These are phyloP conservation scores for Blepharisma undulans DNA, from an alignment of 169 alveolate genomes.

Conservation along the genomic window DNA sequence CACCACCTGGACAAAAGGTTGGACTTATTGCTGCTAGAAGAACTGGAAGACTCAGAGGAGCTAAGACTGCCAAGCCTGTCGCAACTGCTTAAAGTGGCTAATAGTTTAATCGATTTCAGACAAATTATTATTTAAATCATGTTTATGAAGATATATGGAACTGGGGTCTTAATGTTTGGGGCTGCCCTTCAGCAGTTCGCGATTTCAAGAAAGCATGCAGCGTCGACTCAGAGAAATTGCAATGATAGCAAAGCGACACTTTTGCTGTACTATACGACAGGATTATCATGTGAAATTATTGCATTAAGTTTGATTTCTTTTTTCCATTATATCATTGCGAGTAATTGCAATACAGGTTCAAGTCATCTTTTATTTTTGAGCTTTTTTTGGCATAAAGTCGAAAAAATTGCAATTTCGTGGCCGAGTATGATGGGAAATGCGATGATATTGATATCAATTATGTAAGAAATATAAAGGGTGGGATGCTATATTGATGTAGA, in stretches of 20 bases:
- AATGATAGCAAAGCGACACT: conserved; percentile 1
- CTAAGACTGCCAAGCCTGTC: not conserved
- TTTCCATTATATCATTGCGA: not conserved
- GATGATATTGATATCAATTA: not conserved
- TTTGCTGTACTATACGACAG: conserved; percentile 21
- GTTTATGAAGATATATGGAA: not conserved
- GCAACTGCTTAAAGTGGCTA: not conserved
- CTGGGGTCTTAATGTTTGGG: not conserved
- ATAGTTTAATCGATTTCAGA: not conserved
- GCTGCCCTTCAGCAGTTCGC: conserved; percentile 8
- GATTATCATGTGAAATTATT: not conserved
- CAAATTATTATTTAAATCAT: not conserved
- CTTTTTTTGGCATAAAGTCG: not conserved
- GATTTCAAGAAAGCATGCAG: not conserved
- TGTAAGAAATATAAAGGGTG: not conserved
- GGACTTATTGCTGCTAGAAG: conserved; percentile 99
- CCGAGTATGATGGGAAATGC: not conserved
- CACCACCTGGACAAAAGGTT: conserved; percentile 97
- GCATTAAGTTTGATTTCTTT: not conserved
- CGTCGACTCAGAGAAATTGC: not conserved
- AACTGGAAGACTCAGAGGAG: conserved; percentile 98
- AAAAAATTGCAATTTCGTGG: not conserved
- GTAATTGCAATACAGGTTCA: not conserved
- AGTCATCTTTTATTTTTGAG: conserved; percentile 3
- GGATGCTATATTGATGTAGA: not conserved